Base-by-base conservation (phyloP, 495 filamentous ascomycete species). In the Xylaria intraflava region DNA sequence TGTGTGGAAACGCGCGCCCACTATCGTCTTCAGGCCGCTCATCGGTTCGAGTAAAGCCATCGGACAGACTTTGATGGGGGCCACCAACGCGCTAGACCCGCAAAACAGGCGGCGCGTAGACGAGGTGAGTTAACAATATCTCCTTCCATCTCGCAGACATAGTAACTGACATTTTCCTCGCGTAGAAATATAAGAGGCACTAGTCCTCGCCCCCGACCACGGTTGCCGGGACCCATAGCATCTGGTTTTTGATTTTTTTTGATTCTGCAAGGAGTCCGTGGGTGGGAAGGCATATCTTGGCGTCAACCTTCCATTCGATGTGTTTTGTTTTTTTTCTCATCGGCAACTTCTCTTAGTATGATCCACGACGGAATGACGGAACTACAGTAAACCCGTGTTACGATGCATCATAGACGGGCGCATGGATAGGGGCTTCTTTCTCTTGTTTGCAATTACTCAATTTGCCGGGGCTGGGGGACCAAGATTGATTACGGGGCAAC, bases 31-130 rank as follows among this genome's bases (percentile, higher is more conserved):
- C 39, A 74, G 91, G 51, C 94, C 94, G 23, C 87, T 88, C 33
- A 89, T 97, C 62, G 94, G 93, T 1, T 87, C 89, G 7, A 88
- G 84, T 46, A 92, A 92, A 65, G 94, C 90, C 1, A 85, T 96
- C 19, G 87, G 90, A 6, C 86, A 93, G 70, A 88, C 91, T 17
- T 69, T 97, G 57, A 72, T 96, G 68, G 94, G 94, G 19, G 90
- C 90, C n/a, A 91, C 89, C 3, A 99, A 97, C 68, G 83, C 87
- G 41, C 65, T 97, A 60, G 94, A 99, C 70, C 87, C 86, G 31
- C 79, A 82, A 60, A 90, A 95, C 68, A 74, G 84, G 59, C 81
- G 87, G 60, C 81, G 85, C 62, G 82, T 93, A 56, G 92, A 97
- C 58, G 90, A 95, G 75, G 90, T 93, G 73, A 83, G 88, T 68